phyloP scores from a whole-genome alignment of 345 rosid genomes.

The Euphorbia pulcherrima region DNA sequence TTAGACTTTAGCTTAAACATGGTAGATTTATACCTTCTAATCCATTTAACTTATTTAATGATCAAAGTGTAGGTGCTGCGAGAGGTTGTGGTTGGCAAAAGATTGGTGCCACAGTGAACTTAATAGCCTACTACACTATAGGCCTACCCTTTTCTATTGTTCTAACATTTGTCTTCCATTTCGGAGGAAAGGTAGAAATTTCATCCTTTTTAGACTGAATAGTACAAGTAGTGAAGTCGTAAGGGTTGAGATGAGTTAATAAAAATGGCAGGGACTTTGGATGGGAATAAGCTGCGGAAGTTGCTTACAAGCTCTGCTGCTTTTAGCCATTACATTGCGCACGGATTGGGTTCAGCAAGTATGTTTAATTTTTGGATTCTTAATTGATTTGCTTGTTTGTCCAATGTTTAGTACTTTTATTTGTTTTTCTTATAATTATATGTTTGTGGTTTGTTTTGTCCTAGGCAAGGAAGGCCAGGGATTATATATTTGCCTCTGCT shows the following conservation, averaged over 20 bases:
- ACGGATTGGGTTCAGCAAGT: slow-evolving; percentile 35
- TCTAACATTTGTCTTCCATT: slow-evolving; percentile 28
- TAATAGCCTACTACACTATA: slow-evolving; percentile 28
- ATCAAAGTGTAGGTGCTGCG: slow-evolving; percentile 32
- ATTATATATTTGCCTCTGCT: slow-evolving; percentile 18
- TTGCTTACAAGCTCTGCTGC: slow-evolving; percentile 28
- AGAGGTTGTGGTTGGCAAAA: slow-evolving; percentile 46
- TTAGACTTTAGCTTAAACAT: too few species aligned
- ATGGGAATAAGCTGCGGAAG: slow-evolving; percentile 38
- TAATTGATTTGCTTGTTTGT: background rate
- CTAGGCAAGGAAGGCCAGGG: slow-evolving; percentile 32
- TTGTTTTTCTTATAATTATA: too few species aligned
- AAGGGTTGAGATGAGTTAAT: too few species aligned
- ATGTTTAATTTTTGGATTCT: background rate
- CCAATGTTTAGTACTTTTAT: too few species aligned
- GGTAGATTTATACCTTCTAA: too few species aligned
- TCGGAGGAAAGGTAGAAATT: slow-evolving; percentile 26
- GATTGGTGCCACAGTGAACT: slow-evolving; percentile 27
- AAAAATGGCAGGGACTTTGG: slow-evolving; percentile 35
- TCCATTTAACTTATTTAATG: too few species aligned
- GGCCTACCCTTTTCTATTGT: slow-evolving; percentile 35
- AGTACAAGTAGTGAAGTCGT: too few species aligned
- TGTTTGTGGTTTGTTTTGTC: background rate
- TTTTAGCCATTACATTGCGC: slow-evolving; percentile 24
- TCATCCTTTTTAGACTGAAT: too few species aligned